Percentiles rank a stretch among this genome's conserved stretches.
Evolutionary conservation across 148 eudicot genomes (phyloP).

Genomic region (Salicornia ramosissima): DNA sequence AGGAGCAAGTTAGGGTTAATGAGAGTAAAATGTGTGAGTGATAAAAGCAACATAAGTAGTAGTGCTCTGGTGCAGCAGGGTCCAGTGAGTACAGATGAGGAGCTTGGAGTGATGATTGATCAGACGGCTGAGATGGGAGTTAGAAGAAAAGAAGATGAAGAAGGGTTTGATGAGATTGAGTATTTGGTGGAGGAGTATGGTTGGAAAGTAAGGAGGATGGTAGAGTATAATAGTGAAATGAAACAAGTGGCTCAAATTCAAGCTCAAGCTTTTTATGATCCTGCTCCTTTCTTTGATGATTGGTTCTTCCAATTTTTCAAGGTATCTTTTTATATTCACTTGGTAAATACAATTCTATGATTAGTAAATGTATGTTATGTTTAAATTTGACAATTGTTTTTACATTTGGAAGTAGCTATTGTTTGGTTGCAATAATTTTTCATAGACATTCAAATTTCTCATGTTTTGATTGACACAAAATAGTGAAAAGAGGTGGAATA

Average conservation of each 20-base stretch:
- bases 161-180: slow-evolving; percentile 20
- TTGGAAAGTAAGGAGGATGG: slow-evolving; percentile 84
- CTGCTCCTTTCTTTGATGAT: slow-evolving; percentile 54
- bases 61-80: slow-evolving; percentile 31
- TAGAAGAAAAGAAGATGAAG: background rate
- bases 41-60: background rate
- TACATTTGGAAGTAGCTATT: too few relatives aligned
- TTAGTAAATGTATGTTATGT: too few relatives aligned
- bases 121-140: slow-evolving; percentile 24
- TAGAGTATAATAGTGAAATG: slow-evolving; percentile 50
- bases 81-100: slow-evolving; percentile 20
- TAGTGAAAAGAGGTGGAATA: too few relatives aligned
- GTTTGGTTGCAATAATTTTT: too few relatives aligned
- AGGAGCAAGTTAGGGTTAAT: slow-evolving; percentile 3
- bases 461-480: too few relatives aligned
- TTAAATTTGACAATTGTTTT: too few relatives aligned
- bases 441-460: too few relatives aligned
- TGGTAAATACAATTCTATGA: too few relatives aligned
- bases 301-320: slow-evolving; percentile 60
- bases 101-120: slow-evolving; percentile 16
- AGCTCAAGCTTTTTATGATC: slow-evolving; percentile 71
- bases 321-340: slow-evolving; percentile 32
- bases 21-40: slow-evolving; percentile 7
- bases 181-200: slow-evolving; percentile 49
- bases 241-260: slow-evolving; percentile 62